Evolutionary conservation across 1,284 basidiomycete species (phyloP).

Genomic region (Microbotryum intermedium): DNA sequence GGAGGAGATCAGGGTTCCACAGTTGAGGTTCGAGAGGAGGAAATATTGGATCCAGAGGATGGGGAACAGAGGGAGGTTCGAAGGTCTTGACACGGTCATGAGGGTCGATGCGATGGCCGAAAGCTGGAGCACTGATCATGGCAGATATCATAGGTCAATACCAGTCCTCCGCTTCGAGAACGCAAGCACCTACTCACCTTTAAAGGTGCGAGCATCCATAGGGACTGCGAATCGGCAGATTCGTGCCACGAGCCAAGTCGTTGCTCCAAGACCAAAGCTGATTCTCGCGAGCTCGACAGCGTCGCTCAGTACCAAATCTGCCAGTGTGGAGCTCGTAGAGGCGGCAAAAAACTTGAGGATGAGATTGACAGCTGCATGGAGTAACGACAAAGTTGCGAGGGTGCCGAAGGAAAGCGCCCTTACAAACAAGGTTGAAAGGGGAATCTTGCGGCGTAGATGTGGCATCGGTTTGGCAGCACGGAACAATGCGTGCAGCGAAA

Average conservation of each 20-base stretch:
- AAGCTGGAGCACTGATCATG: too few species aligned
- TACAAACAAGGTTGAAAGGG: neutral
- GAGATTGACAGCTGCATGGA: neutral
- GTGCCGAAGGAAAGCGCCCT: conserved; percentile 10
- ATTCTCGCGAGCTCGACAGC: neutral
- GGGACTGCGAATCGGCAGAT: too few species aligned
- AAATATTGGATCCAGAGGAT: conserved; percentile 6
- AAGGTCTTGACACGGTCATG: neutral
- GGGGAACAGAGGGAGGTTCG: conserved; percentile 9
- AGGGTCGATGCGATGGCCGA: neutral
- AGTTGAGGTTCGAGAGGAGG: neutral
- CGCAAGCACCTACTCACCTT: too few species aligned
- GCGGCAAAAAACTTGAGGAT: neutral
- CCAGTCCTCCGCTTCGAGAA: too few species aligned
- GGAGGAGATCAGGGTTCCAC: neutral
- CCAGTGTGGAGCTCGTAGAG: neutral
- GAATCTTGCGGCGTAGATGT: neutral
- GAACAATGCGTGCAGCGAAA: neutral
- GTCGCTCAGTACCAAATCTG: neutral
- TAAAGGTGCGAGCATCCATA: too few species aligned
- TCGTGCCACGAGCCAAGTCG: neutral
- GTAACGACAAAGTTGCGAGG: neutral
- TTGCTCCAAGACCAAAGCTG: neutral
- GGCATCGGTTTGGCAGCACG: neutral
- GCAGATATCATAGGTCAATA: too few species aligned